A percentile compares a stretch with the other conserved stretches of the same genome.
These are phyloP conservation scores for Mycosarcoma maydis DNA, from an alignment of 1,284 basidiomycete species.

Conservation along the genomic window DNA sequence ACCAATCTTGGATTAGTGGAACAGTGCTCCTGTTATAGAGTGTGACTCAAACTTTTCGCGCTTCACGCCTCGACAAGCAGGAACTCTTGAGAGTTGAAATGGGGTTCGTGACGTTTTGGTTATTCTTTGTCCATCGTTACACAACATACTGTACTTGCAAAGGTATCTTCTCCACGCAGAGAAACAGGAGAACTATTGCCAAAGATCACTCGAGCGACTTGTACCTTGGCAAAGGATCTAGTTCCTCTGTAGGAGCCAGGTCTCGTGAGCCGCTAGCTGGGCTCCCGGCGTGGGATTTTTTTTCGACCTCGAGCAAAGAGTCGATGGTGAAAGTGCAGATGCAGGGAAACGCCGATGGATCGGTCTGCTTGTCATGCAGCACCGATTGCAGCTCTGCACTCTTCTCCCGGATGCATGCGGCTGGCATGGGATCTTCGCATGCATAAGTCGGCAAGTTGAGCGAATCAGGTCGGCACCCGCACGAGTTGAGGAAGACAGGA, in stretches of 20 bases:
- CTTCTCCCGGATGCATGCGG: slow-evolving; percentile 4
- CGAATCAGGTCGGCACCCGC: slow-evolving; percentile 27
- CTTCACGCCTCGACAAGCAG: too few species aligned
- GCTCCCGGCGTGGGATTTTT: slow-evolving; percentile 1
- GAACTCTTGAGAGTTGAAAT: too few species aligned
- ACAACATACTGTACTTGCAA: too few species aligned
- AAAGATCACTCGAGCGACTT: slow-evolving; percentile 4
- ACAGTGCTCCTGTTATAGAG: too few species aligned
- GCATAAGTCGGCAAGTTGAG: slow-evolving; percentile 36
- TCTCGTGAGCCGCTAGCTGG: not conserved
- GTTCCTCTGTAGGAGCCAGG: not conserved
- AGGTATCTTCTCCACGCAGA: too few species aligned
- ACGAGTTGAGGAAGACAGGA: slow-evolving; percentile 24
- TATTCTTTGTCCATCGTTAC: too few species aligned
- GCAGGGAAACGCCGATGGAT: slow-evolving; percentile 22
- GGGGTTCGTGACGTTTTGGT: too few species aligned
- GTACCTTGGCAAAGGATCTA: slow-evolving; percentile 5
- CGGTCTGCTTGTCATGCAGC: slow-evolving; percentile 21
- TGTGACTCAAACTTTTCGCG: too few species aligned
- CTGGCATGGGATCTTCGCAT: slow-evolving; percentile 28
- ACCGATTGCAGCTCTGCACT: not conserved
- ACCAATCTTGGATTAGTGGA: too few species aligned
- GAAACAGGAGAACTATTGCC: too few species aligned
- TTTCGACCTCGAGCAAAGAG: slow-evolving; percentile 28
- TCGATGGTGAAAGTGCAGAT: slow-evolving; percentile 32